Evolutionary conservation across 192 early-diverging fungal species (phyloP), one percentile per base, ranked within the genome.

Genomic region (Blastocladiella britannica): DNA sequence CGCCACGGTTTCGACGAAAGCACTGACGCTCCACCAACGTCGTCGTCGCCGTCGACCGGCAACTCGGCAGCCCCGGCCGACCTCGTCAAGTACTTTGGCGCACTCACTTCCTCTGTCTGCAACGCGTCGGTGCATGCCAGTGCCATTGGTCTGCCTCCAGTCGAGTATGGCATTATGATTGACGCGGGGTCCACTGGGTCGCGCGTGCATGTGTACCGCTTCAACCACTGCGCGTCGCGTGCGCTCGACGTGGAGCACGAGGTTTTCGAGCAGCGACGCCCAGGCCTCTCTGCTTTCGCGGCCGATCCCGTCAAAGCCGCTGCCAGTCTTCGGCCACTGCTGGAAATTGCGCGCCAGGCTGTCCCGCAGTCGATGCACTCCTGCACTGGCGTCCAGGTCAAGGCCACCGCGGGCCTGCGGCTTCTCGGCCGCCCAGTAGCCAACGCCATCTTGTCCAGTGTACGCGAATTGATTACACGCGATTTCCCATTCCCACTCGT

Each of bases 161-260:
- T 87, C 25, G 89, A 97, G 63, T 91, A 91, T 69, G 89, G 84
- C 28, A 68, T 97, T 22, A 91, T 97, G 82, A 60, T 97, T 25
- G 93, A 97, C 60, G 93, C 93, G 25, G 93, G 93, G 4, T 93
- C 90, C 4, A 91, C 90, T 22, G 93, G 91, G 30, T 95, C 91
- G 7, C 89, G 93, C 23, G 88, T 97, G 61, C 93, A 97, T 64
- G 87, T 92, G 52, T 97, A 95, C 77, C 75, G 80, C 61, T 97
- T 97, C 76, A 89, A 91, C 69, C 82, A 88, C 70, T 97, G 94
- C 70, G 83, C 88, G 57, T 64, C 71, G 8, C n/a, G n/a, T n/a
- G 65, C 74, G 3, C 87, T 90, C 0, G 79, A 82, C 59, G 69
- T 97, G 53, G 93, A 97, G 59, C 73, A 84, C 60, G 94, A 97